These are phyloP conservation scores for Thinopyrum elongatum DNA, from an alignment of 176 grass and related monocot genomes.

Conservation along the genomic window DNA sequence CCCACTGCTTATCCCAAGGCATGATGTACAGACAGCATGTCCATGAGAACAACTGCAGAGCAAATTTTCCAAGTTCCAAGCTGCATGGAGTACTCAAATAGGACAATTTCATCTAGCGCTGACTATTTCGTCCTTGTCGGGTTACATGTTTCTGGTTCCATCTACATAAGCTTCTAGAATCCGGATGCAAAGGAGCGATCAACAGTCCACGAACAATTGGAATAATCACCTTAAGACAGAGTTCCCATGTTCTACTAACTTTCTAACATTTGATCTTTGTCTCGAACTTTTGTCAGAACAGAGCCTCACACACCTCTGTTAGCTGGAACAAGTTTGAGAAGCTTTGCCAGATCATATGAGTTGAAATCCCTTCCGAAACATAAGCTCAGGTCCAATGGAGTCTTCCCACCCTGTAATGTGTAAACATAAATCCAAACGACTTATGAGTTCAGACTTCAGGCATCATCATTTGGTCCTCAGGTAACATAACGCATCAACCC, in stretches of 20 bases:
- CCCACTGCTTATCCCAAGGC: not conserved
- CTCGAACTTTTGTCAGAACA: not conserved
- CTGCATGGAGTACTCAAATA: not conserved
- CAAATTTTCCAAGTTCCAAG: not conserved
- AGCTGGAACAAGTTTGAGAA: conserved; percentile 82
- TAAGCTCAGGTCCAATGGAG: conserved; percentile 82
- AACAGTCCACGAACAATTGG: not conserved
- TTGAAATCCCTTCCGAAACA: conserved; percentile 97
- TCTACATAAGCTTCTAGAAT: conserved; percentile 12
- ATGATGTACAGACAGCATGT: not conserved
- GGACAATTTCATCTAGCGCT: not conserved
- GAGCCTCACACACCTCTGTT: conserved; percentile 51
- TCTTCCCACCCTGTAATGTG: conserved; percentile 71
- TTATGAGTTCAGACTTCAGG: not conserved
- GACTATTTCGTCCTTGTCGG: not conserved
- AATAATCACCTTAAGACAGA: not conserved
- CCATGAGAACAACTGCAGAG: not conserved
- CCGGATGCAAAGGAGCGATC: not conserved
- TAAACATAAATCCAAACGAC: not conserved
- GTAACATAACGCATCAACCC: not conserved
- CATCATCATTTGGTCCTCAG: not conserved
- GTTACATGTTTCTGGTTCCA: not conserved
- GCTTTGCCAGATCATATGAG: conserved; percentile 88
- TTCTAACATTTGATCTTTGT: not conserved
- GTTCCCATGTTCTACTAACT: too few species aligned